These are phyloP conservation scores for Penicillium sp. DNA, from an alignment of 2,329 filamentous ascomycete genomes.

Conservation along the genomic window DNA sequence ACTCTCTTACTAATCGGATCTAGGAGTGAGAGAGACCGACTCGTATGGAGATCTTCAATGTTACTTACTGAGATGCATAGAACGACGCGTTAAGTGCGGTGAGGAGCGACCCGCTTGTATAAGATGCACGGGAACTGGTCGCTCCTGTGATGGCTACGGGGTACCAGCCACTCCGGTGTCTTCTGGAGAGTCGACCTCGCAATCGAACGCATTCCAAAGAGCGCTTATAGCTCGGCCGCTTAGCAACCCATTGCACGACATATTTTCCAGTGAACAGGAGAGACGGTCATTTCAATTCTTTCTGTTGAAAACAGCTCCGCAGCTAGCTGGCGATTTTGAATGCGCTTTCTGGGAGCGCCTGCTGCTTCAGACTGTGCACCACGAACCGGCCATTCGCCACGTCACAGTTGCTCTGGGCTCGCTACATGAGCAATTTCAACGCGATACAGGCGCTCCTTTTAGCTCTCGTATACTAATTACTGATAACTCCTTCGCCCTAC, in stretches of 20 bases:
- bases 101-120: slow-evolving; percentile 31
- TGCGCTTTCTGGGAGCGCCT: slow-evolving; percentile 27
- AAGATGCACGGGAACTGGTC: slow-evolving; percentile 32
- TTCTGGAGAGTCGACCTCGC: not conserved
- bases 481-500: not conserved
- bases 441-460: not conserved
- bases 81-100: slow-evolving; percentile 34
- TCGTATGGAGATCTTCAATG: not conserved
- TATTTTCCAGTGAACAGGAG: slow-evolving; percentile 19
- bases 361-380: slow-evolving; percentile 26
- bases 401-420: slow-evolving; percentile 29
- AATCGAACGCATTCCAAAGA: not conserved
- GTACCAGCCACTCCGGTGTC: not conserved
- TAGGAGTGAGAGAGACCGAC: slow-evolving; percentile 3
- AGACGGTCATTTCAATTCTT: slow-evolving; percentile 34
- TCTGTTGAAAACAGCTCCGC: slow-evolving; percentile 28
- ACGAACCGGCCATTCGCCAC: slow-evolving; percentile 28
- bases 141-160: slow-evolving; percentile 33
- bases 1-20: not conserved
- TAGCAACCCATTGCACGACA: not conserved
- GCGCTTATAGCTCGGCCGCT: slow-evolving; percentile 5
- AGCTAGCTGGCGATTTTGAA: slow-evolving; percentile 26
- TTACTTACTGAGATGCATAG: slow-evolving; percentile 12
- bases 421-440: slow-evolving; percentile 28
- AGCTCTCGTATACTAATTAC: not conserved